These are phyloP conservation scores for Mesembryanthemum crystallinum DNA, from an alignment of 148 eudicot species.

Conservation along the genomic window DNA sequence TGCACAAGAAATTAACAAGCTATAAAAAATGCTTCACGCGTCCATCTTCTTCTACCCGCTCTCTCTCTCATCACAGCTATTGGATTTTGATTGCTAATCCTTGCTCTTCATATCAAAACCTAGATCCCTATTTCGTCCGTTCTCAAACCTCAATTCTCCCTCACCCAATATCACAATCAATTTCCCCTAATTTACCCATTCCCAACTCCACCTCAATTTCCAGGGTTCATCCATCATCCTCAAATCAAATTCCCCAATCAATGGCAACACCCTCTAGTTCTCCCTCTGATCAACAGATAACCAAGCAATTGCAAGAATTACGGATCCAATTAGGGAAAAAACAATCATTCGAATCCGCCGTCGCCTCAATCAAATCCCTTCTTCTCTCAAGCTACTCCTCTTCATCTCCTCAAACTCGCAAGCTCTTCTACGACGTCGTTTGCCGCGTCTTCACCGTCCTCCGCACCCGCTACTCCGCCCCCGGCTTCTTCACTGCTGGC, in stretches of 20 bases:
- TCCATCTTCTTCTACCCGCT: too few relatives aligned
- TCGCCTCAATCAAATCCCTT: constrained; percentile 56
- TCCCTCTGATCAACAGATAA: constrained; percentile 6
- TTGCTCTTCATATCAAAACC: too few relatives aligned
- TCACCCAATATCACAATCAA: too few relatives aligned
- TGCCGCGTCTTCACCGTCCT: constrained; percentile 76
- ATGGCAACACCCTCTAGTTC: constrained; percentile 8
- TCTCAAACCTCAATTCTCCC: too few relatives aligned
- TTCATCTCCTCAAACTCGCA: constrained; percentile 54
- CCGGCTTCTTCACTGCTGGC: constrained; percentile 78
- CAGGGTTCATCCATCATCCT: constrained; percentile 10
- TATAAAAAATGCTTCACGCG: too few relatives aligned
- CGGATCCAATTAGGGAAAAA: constrained; percentile 65
- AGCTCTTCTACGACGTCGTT: constrained; percentile 67
- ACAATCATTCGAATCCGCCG: constrained; percentile 66
- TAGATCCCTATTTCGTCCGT: too few relatives aligned
- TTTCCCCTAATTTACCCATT: too few relatives aligned
- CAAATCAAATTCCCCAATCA: background rate
- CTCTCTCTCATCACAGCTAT: too few relatives aligned
- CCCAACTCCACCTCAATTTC: background rate
- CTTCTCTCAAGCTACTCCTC: constrained; percentile 44
- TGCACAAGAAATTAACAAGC: too few relatives aligned
- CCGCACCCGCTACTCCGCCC: constrained; percentile 80
- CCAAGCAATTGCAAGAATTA: constrained; percentile 48
- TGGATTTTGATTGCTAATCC: too few relatives aligned